Evolutionary conservation across 2,329 filamentous ascomycete species (phyloP).

Genomic region (Neopestalotiopsis sp.): DNA sequence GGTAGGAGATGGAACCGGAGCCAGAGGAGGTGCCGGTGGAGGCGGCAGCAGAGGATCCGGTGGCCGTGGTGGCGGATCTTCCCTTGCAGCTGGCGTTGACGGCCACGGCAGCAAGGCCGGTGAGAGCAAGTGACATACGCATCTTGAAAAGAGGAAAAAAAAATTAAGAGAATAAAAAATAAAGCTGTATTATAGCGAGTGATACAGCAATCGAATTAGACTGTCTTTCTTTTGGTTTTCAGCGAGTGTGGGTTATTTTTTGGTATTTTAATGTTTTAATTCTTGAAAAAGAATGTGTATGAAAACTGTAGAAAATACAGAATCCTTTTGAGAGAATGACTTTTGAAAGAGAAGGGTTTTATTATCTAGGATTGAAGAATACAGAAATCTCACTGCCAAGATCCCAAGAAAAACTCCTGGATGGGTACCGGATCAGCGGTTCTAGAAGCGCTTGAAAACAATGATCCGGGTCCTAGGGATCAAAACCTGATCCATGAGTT

Average conservation of each 20-base stretch:
- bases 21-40: constrained; percentile 3
- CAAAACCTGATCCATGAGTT: constrained; percentile 24
- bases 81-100: constrained; percentile 20
- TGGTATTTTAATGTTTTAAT: background rate
- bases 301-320: constrained; percentile 17
- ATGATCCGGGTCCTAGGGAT: constrained; percentile 26
- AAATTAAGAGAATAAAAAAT: constrained; percentile 21
- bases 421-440: constrained; percentile 25
- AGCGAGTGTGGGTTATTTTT: constrained; percentile 23
- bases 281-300: constrained; percentile 22
- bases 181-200: constrained; percentile 18
- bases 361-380: constrained; percentile 7
- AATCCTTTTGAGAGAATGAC: constrained; percentile 22
- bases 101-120: constrained; percentile 33
- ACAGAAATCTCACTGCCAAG: background rate
- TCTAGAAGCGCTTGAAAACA: constrained; percentile 27
- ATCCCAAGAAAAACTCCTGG: constrained; percentile 10
- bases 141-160: constrained; percentile 29
- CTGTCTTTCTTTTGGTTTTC: background rate
- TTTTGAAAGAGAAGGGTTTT: constrained; percentile 16
- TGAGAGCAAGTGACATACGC: constrained; percentile 33
- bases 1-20: background rate
- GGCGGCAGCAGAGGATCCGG: constrained; percentile 5
- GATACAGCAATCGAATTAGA: constrained; percentile 1
- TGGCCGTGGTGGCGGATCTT: constrained; percentile 2